Base-by-base conservation (phyloP, 106 monocot genomes). In the Ottelia alismoides region DNA sequence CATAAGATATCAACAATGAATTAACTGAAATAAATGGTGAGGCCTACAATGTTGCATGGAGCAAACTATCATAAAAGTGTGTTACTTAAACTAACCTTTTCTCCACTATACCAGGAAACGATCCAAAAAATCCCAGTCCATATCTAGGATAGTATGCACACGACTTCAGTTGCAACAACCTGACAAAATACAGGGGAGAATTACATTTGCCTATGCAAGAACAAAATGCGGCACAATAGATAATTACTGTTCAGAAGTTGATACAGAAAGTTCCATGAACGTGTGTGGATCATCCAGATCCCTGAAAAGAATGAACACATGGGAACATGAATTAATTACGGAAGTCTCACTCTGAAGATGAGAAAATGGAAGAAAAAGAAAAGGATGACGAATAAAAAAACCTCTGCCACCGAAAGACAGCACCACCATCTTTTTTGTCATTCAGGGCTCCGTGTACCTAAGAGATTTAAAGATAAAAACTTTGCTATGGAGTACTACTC, bases 351-450 rank as follows among this genome's bases (percentile, higher is more conserved):
- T n/a, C n/a, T n/a, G n/a, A n/a, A n/a, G n/a, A n/a, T n/a, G n/a
- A n/a, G n/a, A n/a, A n/a, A n/a, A n/a, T n/a, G n/a, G n/a, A n/a
- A n/a, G n/a, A n/a, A n/a, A n/a, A n/a, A n/a, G n/a, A n/a, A n/a
- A n/a, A n/a, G n/a, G n/a, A n/a, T n/a, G n/a, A n/a, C n/a, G n/a
- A n/a, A n/a, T n/a, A n/a, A n/a, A n/a, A 4, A 28, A n/a, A 96
- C 94, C 76, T 96, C 53, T 96, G 94, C 94, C 94, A 96, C 57
- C 81, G 88, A 54, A 96, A 88, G 12, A 96, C 70, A 62, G 88
- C 94, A 77, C 76, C 73, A 44, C 81, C 88, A 47, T 74, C 73
- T 12, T 84, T 73, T 65, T 53, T 60, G 11, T 28, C 25, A 63
- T 85, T 65, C 57, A 74, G 71, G 0, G 74, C 52, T 28, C 76